Percentiles rank a stretch among this genome's conserved stretches.
These are phyloP conservation scores for Lanzia echinophila DNA, from an alignment of 2,329 filamentous ascomycete genomes.

Conservation along the genomic window DNA sequence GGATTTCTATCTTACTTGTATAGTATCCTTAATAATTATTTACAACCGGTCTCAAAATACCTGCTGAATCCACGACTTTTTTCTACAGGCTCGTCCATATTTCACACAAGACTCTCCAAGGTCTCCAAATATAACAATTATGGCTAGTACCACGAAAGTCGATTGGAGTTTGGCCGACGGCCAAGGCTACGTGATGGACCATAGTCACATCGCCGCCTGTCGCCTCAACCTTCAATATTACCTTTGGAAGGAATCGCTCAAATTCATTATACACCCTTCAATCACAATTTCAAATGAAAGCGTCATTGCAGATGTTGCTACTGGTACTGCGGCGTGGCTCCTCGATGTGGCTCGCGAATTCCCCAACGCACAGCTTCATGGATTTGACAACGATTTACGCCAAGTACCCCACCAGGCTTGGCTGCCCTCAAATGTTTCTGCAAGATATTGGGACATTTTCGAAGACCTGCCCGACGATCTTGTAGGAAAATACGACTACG, in stretches of 20 bases:
- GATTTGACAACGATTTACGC: not conserved
- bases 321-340: not conserved
- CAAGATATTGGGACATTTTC: not conserved
- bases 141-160: not conserved
- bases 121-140: no score
- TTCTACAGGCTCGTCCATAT: no score
- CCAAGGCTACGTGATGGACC: not conserved
- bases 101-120: no score
- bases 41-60: no score
- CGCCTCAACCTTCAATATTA: slow-evolving; percentile 1
- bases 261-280: not conserved
- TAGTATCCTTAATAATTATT: no score
- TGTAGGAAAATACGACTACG: not conserved
- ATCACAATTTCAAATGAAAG: not conserved
- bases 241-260: slow-evolving; percentile 1
- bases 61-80: no score
- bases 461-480: not conserved
- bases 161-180: slow-evolving; percentile 2
- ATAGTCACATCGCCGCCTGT: not conserved
- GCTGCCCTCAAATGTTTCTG: not conserved
- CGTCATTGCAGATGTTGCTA: not conserved
- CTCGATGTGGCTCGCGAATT: not conserved
- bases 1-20: no score
- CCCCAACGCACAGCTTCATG: not conserved
- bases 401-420: not conserved